Evolutionary conservation across 805 yeast genomes (phyloP).

Genomic region (Lipomyces japonicus): DNA sequence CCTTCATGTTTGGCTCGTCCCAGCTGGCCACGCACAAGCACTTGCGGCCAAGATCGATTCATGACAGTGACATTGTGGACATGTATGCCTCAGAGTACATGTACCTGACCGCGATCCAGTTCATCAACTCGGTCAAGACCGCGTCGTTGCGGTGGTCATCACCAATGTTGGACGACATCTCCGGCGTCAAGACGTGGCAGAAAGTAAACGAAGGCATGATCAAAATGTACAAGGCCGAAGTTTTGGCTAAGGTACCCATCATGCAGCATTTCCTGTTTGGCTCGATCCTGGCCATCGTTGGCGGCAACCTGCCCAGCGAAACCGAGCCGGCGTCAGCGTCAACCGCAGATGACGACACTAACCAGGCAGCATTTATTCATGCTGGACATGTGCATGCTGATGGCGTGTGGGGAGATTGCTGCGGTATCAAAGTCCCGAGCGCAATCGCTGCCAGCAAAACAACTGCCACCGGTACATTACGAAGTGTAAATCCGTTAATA

Average conservation of each 20-base stretch:
- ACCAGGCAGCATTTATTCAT: no score
- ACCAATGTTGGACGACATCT: constrained; percentile 93
- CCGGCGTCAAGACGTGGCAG: constrained; percentile 83
- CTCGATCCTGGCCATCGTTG: constrained; percentile 19
- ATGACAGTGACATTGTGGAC: constrained; percentile 78
- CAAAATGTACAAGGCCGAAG: constrained; percentile 95
- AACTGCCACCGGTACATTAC: constrained; percentile 15
- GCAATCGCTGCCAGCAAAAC: constrained; percentile 77
- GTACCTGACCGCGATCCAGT: constrained; percentile 83
- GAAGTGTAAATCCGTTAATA: constrained; percentile 15
- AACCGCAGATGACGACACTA: constrained; percentile 25
- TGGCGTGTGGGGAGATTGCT: constrained; percentile 90
- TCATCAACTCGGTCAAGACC: constrained; percentile 72
- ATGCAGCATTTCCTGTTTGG: constrained; percentile 94
- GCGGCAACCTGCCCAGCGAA: constrained; percentile 31
- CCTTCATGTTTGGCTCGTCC: constrained; percentile 85
- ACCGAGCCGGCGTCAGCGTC: constrained; percentile 1
- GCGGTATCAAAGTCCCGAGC: constrained; percentile 94
- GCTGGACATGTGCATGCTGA: constrained; percentile 46
- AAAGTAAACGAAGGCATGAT: constrained; percentile 92
- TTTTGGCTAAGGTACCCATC: constrained; percentile 82
- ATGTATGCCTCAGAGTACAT: constrained; percentile 69
- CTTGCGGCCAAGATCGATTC: constrained; percentile 77
- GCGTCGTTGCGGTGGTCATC: constrained; percentile 92
- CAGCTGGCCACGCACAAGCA: constrained; percentile 63